Conservation (phyloP, 257 asterid genomes). For the Solanum commersonii region DNA sequence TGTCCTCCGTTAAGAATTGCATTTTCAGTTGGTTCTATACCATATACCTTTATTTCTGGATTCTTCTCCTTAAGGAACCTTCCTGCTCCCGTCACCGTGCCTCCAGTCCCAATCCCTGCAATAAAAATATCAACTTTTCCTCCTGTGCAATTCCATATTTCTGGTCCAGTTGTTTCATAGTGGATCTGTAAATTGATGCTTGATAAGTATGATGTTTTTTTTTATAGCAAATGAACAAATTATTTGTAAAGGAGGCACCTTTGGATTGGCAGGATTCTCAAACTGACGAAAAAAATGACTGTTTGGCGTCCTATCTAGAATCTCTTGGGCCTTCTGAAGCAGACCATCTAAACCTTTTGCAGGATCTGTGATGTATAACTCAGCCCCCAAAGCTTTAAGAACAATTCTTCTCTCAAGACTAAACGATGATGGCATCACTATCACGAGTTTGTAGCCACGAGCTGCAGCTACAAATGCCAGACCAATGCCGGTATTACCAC, state of each 20-base stretch:
- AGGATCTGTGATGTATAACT: conserved; percentile 19
- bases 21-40: conserved; percentile 40
- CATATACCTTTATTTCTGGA: conserved; percentile 30
- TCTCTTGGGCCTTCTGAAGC: conserved; percentile 24
- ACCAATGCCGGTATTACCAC: conserved; percentile 46
- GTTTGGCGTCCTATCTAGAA: conserved; percentile 24
- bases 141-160: conserved; percentile 29
- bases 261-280: conserved; percentile 39
- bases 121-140: conserved; percentile 30
- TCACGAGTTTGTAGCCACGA: conserved; percentile 33
- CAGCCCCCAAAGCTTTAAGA: conserved; percentile 37
- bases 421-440: conserved; percentile 26
- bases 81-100: conserved; percentile 47
- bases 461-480: conserved; percentile 36
- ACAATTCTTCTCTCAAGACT: conserved; percentile 36
- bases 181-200: conserved; percentile 18
- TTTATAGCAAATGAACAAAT: not conserved
- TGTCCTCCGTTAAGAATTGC: conserved; percentile 29
- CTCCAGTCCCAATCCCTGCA: conserved; percentile 47
- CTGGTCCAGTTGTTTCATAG: conserved; percentile 48
- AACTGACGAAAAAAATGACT: conserved; percentile 25
- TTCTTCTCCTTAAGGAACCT: conserved; percentile 11
- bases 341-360: conserved; percentile 22
- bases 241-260: conserved; percentile 8
- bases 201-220: not conserved